A percentile compares a stretch with the other conserved stretches of the same genome.
Conservation (phyloP, 805 yeast genomes). For the Candida ulmi region DNA sequence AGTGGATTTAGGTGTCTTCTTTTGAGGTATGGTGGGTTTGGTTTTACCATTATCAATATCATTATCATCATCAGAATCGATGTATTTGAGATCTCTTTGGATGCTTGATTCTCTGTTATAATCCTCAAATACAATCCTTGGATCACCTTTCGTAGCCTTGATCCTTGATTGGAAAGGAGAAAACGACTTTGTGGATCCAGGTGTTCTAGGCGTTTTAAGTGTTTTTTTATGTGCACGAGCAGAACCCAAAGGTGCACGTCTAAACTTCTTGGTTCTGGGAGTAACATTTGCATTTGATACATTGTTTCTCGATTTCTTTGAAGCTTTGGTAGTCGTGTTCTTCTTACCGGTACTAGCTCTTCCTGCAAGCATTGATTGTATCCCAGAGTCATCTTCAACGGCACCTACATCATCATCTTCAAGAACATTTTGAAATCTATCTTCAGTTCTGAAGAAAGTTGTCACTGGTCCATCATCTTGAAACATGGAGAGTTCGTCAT, state of each 20-base stretch:
- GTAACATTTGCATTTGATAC: background rate
- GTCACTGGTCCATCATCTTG: background rate
- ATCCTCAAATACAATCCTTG: background rate
- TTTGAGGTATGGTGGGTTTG: background rate
- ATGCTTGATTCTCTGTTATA: background rate
- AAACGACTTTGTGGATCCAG: background rate
- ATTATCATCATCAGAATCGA: background rate
- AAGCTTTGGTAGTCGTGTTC: background rate
- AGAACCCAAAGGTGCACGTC: background rate
- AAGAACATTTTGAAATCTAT: background rate
- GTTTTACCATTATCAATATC: too few species aligned
- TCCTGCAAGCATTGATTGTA: conserved; percentile 10
- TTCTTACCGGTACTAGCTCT: background rate
- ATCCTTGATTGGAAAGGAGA: too few species aligned
- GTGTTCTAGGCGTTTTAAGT: background rate
- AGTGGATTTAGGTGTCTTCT: too few species aligned
- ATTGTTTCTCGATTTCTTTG: conserved; percentile 1
- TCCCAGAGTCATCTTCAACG: conserved; percentile 7
- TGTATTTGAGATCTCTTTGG: background rate
- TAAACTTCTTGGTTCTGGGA: background rate
- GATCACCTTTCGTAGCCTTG: too few species aligned
- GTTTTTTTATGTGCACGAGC: background rate
- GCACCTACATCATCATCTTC: conserved; percentile 3
- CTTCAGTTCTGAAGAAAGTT: background rate
- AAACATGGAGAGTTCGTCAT: conserved; percentile 4